Evolutionary conservation across 2,329 filamentous ascomycete genomes (phyloP).

Genomic region (Colletotrichum paranaense): DNA sequence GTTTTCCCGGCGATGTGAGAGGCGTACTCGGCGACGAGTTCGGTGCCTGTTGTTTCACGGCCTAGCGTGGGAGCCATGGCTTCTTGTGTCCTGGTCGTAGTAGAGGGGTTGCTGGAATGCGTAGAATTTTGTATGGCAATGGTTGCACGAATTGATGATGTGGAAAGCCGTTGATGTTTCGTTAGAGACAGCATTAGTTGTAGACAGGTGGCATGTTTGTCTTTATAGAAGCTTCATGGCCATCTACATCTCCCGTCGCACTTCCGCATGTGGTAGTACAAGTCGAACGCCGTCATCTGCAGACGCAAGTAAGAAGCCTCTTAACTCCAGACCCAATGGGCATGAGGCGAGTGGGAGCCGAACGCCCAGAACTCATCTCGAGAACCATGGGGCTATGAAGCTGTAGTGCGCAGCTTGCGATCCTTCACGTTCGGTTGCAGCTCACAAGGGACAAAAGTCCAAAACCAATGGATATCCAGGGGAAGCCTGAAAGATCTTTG

Average conservation of each 20-base stretch:
- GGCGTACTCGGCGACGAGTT: slow-evolving; percentile 44
- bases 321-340: not conserved
- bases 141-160: too few species aligned
- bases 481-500: too few species aligned
- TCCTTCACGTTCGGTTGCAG: not conserved
- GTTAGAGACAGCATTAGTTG: not conserved
- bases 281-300: not conserved
- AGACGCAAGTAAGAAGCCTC: not conserved
- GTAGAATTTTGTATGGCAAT: too few species aligned
- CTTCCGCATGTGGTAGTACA: not conserved
- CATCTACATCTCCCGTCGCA: not conserved
- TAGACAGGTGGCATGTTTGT: not conserved
- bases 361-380: not conserved
- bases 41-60: slow-evolving; percentile 38
- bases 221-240: not conserved
- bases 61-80: slow-evolving; percentile 17
- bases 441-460: too few species aligned
- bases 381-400: not conserved
- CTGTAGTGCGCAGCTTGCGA: not conserved
- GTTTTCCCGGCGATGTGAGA: slow-evolving; percentile 48
- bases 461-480: too few species aligned
- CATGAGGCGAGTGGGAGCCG: not conserved
- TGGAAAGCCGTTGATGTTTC: not conserved
- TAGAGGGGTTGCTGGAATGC: not conserved
- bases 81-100: not conserved